Evolutionary conservation across 805 yeast species (phyloP).

Genomic region (Ogataea methylovora): DNA sequence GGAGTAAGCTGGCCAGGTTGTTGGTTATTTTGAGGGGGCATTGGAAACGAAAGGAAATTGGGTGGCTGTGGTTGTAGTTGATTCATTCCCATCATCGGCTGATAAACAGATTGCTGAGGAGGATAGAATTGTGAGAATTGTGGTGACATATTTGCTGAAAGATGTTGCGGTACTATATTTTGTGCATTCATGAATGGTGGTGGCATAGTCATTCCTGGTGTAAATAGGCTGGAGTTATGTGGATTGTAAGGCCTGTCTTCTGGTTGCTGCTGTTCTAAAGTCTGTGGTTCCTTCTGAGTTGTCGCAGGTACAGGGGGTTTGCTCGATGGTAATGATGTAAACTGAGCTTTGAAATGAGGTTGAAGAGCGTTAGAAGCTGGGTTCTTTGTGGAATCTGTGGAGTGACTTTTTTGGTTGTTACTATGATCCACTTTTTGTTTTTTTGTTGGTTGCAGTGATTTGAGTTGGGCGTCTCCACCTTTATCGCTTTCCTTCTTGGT

Average conservation of each 20-base stretch:
- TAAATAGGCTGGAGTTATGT: too few relatives aligned
- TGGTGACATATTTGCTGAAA: too few relatives aligned
- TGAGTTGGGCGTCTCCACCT: background rate
- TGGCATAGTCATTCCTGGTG: too few relatives aligned
- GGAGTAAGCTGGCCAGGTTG: too few relatives aligned
- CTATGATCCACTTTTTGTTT: conserved; percentile 1
- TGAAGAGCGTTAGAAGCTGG: background rate
- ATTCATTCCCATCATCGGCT: too few relatives aligned
- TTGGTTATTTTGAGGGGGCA: too few relatives aligned
- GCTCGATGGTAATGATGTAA: conserved; percentile 5
- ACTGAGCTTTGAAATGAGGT: conserved; percentile 13
- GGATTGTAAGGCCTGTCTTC: conserved; percentile 2
- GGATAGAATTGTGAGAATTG: too few relatives aligned
- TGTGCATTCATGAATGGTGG: too few relatives aligned
- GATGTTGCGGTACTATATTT: too few relatives aligned
- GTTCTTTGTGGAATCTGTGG: conserved; percentile 2
- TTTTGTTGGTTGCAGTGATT: background rate
- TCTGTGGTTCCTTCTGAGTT: conserved; percentile 1
- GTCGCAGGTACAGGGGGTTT: background rate
- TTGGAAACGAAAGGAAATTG: background rate
- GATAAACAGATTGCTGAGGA: too few relatives aligned
- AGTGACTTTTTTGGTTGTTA: background rate
- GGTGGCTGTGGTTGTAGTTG: conserved; percentile 1
- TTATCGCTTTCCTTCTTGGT: conserved; percentile 1
- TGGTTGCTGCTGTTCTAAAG: conserved; percentile 6